Evolutionary conservation across 345 rosid genomes (phyloP), one percentile per base, ranked within the genome.

Genomic region (Erysimum cheiranthoides): DNA sequence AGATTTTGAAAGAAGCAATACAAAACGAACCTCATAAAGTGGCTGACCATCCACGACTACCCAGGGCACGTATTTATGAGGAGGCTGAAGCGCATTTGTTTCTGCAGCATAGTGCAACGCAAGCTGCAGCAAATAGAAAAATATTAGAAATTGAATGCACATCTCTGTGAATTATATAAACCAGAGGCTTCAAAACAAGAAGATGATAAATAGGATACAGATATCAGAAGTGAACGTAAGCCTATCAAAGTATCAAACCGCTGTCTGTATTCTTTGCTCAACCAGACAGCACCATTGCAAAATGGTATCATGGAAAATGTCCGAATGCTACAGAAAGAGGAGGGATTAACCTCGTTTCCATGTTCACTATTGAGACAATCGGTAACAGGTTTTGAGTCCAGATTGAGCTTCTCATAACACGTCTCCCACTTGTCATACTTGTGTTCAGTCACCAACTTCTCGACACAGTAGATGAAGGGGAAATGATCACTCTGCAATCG

Each of bases 41-140:
- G 98, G 98, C 77, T 86, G 86, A 36, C 96, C 97, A 82, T 94
- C 80, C 64, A 94, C 98, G 36, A 89, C 95, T 2, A 92, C 98
- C 97, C 98, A 94, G 3, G 98, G 97, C 61, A 94, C 98, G 51
- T 90, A 94, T 36, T 68, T 34, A 78, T 94, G 98, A 68, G 98
- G 92, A 49, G 98, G 98, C 74, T 87, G 74, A 53, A 92, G 96
- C 32, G 89, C 85, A 77, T 73, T 77, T 5, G 98, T 94, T 82
- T 94, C 98, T 12, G 87, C 88, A 12, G 90, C 98, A 79, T 89
- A 92, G 77, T 82, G 56, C 66, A 94, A 71, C 70, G 88, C 92
- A 77, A 94, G 96, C 98, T 92, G 91, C 84, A 81, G 18, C 66
- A 71, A 61, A 49, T 16, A 45, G 25, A 21, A 52, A 50, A 66